A percentile compares a stretch with the other conserved stretches of the same genome.
These are phyloP conservation scores for Escovopsis weberi DNA, from an alignment of 2,329 filamentous ascomycete species.

Conservation along the genomic window DNA sequence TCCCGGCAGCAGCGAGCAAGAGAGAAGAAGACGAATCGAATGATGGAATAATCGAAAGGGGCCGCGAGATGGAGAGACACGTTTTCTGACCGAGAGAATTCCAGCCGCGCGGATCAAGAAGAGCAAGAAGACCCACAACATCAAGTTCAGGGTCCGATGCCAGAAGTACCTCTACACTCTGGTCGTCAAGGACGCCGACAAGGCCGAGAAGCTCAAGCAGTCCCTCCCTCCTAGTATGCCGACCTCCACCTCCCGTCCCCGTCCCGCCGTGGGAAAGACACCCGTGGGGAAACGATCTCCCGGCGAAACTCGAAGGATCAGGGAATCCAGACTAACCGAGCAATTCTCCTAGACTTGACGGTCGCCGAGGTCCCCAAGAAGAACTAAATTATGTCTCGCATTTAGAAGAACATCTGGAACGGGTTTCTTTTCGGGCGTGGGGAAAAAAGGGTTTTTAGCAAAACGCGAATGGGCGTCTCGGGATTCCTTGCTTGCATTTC, in stretches of 20 bases:
- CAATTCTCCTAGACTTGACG: conserved; percentile 26
- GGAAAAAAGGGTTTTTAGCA: conserved; percentile 16
- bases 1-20: too few relatives aligned
- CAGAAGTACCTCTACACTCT: conserved; percentile 93
- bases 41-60: too few relatives aligned
- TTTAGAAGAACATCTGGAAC: conserved; percentile 8
- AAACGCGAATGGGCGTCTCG: conserved; percentile 37
- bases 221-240: conserved; percentile 87
- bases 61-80: not conserved
- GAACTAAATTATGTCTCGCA: conserved; percentile 16
- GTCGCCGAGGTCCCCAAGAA: conserved; percentile 45
- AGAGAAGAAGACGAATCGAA: not conserved
- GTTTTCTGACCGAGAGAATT: conserved; percentile 16
- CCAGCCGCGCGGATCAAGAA: conserved; percentile 88
- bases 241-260: conserved; percentile 1
- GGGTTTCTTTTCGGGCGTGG: conserved; percentile 10
- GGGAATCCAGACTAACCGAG: not conserved
- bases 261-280: conserved; percentile 2
- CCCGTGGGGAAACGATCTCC: not conserved
- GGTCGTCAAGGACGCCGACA: conserved; percentile 94
- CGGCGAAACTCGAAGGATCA: not conserved
- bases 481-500: conserved; percentile 41
- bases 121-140: conserved; percentile 76
- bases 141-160: conserved; percentile 99
- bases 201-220: conserved; percentile 99